Conservation (phyloP, 257 asterid species). For the Nicotiana attenuata region DNA sequence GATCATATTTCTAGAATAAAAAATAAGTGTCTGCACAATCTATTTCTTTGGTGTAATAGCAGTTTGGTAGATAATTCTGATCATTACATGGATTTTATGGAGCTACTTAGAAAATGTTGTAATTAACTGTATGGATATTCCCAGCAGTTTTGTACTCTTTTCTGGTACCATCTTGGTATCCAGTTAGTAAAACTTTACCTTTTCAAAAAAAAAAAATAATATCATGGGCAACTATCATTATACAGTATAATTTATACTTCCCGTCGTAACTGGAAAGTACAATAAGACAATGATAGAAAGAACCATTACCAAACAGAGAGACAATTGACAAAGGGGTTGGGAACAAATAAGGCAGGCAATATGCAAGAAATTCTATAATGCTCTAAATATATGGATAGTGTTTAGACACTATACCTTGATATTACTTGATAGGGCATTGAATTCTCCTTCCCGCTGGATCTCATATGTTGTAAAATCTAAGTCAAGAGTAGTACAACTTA, state of each 20-base stretch:
- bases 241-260: not conserved
- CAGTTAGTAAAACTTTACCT: no score
- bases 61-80: no score
- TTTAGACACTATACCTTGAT: constrained; percentile 56
- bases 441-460: constrained; percentile 95
- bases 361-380: not conserved
- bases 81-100: no score
- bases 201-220: no score
- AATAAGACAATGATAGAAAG: not conserved
- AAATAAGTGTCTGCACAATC: no score
- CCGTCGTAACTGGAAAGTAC: not conserved
- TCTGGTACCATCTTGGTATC: no score
- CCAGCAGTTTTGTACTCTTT: no score
- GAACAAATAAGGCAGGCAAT: not conserved
- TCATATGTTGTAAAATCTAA: constrained; percentile 98
- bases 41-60: no score
- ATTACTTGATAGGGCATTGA: constrained; percentile 98
- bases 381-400: not conserved
- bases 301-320: not conserved
- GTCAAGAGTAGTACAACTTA: constrained; percentile 5
- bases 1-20: no score
- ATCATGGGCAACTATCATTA: not conserved
- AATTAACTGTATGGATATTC: no score
- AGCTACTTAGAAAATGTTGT: no score
- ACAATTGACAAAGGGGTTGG: not conserved